Evolutionary conservation across 2,329 filamentous ascomycete genomes (phyloP).

Genomic region (Curvularia lunata): DNA sequence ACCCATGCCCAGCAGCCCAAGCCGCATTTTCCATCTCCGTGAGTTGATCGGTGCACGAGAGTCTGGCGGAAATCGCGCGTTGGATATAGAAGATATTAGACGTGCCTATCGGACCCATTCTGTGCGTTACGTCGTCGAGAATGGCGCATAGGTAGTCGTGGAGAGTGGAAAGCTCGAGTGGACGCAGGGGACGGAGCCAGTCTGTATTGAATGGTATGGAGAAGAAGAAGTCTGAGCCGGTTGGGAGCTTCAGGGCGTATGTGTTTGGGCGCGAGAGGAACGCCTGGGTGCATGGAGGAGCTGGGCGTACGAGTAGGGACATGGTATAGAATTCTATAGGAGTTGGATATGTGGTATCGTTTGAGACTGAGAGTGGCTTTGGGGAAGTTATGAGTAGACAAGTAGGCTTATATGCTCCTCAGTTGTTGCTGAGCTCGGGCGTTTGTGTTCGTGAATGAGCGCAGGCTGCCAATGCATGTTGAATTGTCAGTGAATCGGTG

Average conservation of each 20-base stretch:
- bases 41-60: background rate
- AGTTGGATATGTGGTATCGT: background rate
- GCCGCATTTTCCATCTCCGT: background rate
- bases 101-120: background rate
- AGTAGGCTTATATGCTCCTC: background rate
- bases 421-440: background rate
- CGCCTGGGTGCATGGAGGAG: background rate
- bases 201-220: background rate
- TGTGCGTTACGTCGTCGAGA: background rate
- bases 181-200: background rate
- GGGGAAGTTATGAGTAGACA: background rate
- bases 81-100: background rate
- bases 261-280: conserved; percentile 4
- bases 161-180: background rate
- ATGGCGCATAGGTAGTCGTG: background rate
- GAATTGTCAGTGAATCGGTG: background rate
- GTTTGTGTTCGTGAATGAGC: background rate
- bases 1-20: conserved; percentile 6
- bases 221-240: conserved; percentile 4
- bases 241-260: background rate
- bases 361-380: too few species aligned
- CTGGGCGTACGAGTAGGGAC: background rate
- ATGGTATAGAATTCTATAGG: background rate
- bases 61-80: background rate
- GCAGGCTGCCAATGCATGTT: background rate